phyloP scores from a whole-genome alignment of 2,329 filamentous ascomycete species.

The Plenodomus tracheiphilus region DNA sequence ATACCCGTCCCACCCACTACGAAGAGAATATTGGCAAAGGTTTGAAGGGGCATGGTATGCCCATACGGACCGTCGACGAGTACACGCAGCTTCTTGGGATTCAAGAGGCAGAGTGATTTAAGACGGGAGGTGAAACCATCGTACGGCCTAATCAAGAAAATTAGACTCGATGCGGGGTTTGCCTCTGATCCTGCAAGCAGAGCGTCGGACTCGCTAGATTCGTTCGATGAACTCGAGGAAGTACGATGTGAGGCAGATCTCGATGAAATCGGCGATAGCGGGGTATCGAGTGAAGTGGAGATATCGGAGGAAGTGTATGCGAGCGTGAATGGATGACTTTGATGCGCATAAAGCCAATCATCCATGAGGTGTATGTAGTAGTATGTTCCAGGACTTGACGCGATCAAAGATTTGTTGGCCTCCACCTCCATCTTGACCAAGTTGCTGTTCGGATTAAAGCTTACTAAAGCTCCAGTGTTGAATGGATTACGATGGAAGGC shows the following conservation, averaged over 20 bases:
- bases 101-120: slow-evolving; percentile 17
- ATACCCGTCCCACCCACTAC: slow-evolving; percentile 44
- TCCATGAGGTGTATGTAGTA: slow-evolving; percentile 55
- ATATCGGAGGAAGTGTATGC: slow-evolving; percentile 21
- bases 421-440: slow-evolving; percentile 53
- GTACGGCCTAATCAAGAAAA: slow-evolving; percentile 56
- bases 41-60: slow-evolving; percentile 45
- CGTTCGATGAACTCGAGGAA: slow-evolving; percentile 9
- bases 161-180: slow-evolving; percentile 29
- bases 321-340: slow-evolving; percentile 55
- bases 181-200: slow-evolving; percentile 17
- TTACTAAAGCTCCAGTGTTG: slow-evolving; percentile 45
- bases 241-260: slow-evolving; percentile 11
- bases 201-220: slow-evolving; percentile 36
- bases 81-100: slow-evolving; percentile 39
- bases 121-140: slow-evolving; percentile 56
- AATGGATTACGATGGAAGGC: slow-evolving; percentile 48
- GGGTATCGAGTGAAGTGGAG: neutral
- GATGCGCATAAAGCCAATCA: slow-evolving; percentile 48
- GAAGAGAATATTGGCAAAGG: slow-evolving; percentile 46
- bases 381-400: slow-evolving; percentile 51
- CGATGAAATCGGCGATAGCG: slow-evolving; percentile 13
- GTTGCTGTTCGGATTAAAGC: slow-evolving; percentile 50
- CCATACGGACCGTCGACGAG: slow-evolving; percentile 58
- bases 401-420: slow-evolving; percentile 37